Base-by-base conservation (phyloP, 441 rosid species). In the Macaranga tanarius region DNA sequence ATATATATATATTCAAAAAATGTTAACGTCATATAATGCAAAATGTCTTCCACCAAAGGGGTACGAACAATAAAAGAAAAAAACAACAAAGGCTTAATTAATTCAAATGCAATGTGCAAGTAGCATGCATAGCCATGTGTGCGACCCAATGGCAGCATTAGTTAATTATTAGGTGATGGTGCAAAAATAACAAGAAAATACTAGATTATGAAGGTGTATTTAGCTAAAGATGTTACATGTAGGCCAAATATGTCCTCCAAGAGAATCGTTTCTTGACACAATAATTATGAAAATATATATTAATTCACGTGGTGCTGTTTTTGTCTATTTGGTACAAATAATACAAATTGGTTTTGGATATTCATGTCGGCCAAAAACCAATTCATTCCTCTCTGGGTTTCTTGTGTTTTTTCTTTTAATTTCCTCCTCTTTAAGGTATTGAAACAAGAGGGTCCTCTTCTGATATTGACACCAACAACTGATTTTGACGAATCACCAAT, bases 311-410 rank as follows among this genome's bases (percentile, higher is more conserved):
- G 66, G n/a, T n/a, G 66, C n/a, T 25, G 44, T 61, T 9, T 17
- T 40, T 61, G 23, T 40, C 22, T 34, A 61, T 61, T 19, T 61
- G 22, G 65, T 31, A 34, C 65, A 61, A 7, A 61, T 61, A 19
- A 61, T 61, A 34, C 65, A 7, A 34, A 61, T 34, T 22, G 38
- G 57, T 25, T 65, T 48, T 65, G 69, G 34, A 23, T 47, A 15
- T 65, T 65, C 22, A 65, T 65, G 69, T 65, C 69, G 68, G 68
- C 68, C 68, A 26, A 10, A 45, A 64, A 64, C 69, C 69, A 47
- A 54, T 45, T 65, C 69, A 65, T 47, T 65, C 40, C 20, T 65
- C 38, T 50, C 44, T 23, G 38, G 55, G 40, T 28, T 47, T 34
- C 31, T 38, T 15, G 45, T 15, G 16, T 10, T 45, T 44, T 12